Conservation (phyloP, 2,329 filamentous ascomycete genomes). For the Clonostachys byssicola region DNA sequence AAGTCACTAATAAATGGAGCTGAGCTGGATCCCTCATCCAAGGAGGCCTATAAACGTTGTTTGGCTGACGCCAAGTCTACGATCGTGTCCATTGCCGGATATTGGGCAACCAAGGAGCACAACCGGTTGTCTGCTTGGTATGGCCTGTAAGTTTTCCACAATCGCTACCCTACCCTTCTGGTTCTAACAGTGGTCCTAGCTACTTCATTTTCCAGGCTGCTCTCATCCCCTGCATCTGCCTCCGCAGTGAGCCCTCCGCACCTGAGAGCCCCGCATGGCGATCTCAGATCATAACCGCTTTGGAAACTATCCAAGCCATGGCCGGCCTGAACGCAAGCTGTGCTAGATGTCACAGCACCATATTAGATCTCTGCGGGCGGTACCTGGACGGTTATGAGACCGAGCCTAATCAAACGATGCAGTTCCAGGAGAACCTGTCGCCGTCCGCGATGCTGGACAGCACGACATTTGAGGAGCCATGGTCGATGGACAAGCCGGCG, state of each 20-base stretch:
- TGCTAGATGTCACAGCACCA: slow-evolving; percentile 32
- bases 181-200: slow-evolving; percentile 9
- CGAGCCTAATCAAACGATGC: background rate
- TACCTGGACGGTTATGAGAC: slow-evolving; percentile 15
- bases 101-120: slow-evolving; percentile 1
- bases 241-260: slow-evolving; percentile 34
- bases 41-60: slow-evolving; percentile 40
- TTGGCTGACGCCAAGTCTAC: slow-evolving; percentile 63
- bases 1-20: slow-evolving; percentile 34
- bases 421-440: too few species aligned
- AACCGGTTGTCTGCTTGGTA: slow-evolving; percentile 2
- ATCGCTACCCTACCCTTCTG: background rate
- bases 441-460: background rate
- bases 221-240: slow-evolving; percentile 40
- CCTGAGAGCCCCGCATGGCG: slow-evolving; percentile 30
- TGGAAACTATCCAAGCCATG: slow-evolving; percentile 29
- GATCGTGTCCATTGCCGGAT: slow-evolving; percentile 39
- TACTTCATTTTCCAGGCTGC: slow-evolving; percentile 46
- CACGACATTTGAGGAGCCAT: background rate
- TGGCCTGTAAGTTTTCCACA: background rate
- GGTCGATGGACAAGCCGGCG: slow-evolving; percentile 12
- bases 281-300: slow-evolving; percentile 28
- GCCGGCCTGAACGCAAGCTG: slow-evolving; percentile 30
- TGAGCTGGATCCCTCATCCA: slow-evolving; percentile 10
- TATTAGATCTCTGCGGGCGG: slow-evolving; percentile 31